phyloP scores from a whole-genome alignment of 2,329 filamentous ascomycete species.

The Amauroascus niger region DNA sequence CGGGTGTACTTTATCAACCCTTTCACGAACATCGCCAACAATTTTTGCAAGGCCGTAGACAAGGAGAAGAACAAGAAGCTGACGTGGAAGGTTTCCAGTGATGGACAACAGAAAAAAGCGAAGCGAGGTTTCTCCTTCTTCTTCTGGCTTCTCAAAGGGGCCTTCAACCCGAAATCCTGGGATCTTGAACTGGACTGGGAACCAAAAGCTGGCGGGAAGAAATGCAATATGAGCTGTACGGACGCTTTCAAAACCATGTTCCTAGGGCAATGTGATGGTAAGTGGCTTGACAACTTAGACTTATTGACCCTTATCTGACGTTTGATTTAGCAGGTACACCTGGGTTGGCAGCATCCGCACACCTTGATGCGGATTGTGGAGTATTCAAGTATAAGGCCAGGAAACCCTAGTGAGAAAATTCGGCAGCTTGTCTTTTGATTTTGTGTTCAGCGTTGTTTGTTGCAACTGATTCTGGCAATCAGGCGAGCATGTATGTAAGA shows the following conservation, averaged over 20 bases:
- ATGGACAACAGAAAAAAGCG: not conserved
- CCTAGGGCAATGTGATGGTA: not conserved
- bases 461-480: not conserved
- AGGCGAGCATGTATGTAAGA: not conserved
- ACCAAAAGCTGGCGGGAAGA: not conserved
- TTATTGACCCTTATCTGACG: not conserved
- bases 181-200: slow-evolving; percentile 2
- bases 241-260: slow-evolving; percentile 3
- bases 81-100: not conserved
- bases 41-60: slow-evolving; percentile 2
- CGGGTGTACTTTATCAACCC: slow-evolving; percentile 1
- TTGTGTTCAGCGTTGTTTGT: not conserved
- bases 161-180: not conserved
- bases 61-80: not conserved
- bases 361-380: slow-evolving; percentile 6
- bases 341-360: not conserved
- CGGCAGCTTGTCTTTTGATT: not conserved
- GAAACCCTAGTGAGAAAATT: not conserved
- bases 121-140: not conserved
- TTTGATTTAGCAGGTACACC: not conserved
- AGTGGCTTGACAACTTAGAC: not conserved
- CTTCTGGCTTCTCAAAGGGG: not conserved
- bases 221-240: not conserved
- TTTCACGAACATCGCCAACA: not conserved
- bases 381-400: slow-evolving; percentile 3